phyloP scores from a whole-genome alignment of 768 basidiomycete genomes.

The Leccinum subtestaceum region DNA sequence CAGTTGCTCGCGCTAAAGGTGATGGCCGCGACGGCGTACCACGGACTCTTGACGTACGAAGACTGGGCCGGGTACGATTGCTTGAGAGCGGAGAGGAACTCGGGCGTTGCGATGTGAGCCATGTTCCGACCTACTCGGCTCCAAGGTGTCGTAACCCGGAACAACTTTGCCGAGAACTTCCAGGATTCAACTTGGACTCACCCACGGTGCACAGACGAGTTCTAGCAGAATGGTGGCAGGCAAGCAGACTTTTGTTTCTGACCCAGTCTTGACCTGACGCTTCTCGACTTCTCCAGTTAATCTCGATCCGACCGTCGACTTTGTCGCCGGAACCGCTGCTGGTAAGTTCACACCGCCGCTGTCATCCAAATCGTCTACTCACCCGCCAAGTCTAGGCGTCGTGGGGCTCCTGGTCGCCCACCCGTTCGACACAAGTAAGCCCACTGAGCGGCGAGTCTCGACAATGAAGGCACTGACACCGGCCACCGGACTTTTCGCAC shows the following conservation, averaged over 20 bases:
- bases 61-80: constrained; percentile 40
- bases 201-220: neutral
- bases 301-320: constrained; percentile 68
- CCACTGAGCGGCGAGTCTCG: neutral
- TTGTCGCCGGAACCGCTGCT: constrained; percentile 73
- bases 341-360: constrained; percentile 28
- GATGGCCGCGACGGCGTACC: constrained; percentile 59
- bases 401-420: constrained; percentile 68
- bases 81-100: constrained; percentile 45
- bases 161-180: neutral
- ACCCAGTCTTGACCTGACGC: neutral
- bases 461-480: neutral
- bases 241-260: neutral
- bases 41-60: constrained; percentile 41
- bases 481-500: neutral
- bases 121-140: constrained; percentile 2
- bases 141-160: neutral
- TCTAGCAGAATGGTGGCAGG: constrained; percentile 22
- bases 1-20: constrained; percentile 57
- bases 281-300: constrained; percentile 14
- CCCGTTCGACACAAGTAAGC: constrained; percentile 69
- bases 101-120: constrained; percentile 36
- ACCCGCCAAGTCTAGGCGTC: constrained; percentile 40
- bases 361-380: neutral
- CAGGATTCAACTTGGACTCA: neutral